A percentile compares a stretch with the other conserved stretches of the same genome.
Evolutionary conservation across 2,329 filamentous ascomycete genomes (phyloP).

Genomic region (Plenodomus tracheiphilus): DNA sequence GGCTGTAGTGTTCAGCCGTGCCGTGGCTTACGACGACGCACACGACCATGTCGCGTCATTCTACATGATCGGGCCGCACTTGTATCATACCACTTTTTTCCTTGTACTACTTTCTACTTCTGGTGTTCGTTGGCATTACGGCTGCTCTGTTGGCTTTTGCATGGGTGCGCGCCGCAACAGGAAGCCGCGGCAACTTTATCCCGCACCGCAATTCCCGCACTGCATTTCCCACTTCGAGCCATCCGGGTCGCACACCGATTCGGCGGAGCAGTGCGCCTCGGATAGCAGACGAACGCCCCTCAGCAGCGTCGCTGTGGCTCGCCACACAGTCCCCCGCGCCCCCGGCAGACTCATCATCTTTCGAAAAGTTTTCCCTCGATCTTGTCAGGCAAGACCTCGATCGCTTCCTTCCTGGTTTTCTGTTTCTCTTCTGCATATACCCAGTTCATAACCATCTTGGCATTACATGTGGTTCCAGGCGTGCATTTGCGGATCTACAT

Average conservation of each 20-base stretch:
- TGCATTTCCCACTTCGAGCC: neutral
- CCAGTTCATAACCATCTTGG: constrained; percentile 20
- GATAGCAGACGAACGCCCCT: neutral
- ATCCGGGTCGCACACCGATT: neutral
- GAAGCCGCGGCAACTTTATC: constrained; percentile 11
- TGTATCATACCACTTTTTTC: constrained; percentile 27
- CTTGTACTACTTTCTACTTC: constrained; percentile 15
- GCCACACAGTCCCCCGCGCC: constrained; percentile 7
- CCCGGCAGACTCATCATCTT: constrained; percentile 9
- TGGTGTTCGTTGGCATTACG: constrained; percentile 16
- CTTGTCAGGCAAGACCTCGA: constrained; percentile 9
- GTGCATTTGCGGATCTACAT: constrained; percentile 2
- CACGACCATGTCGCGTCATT: constrained; percentile 26
- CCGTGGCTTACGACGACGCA: constrained; percentile 19
- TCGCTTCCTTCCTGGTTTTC: constrained; percentile 6
- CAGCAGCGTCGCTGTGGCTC: neutral
- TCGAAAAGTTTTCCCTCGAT: constrained; percentile 17
- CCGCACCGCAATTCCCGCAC: constrained; percentile 2
- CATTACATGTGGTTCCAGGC: constrained; percentile 16
- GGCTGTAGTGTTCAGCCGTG: constrained; percentile 18
- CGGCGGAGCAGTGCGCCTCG: neutral
- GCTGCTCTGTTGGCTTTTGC: constrained; percentile 6
- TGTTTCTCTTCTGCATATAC: constrained; percentile 28
- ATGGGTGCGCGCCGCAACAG: constrained; percentile 8
- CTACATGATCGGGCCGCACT: constrained; percentile 12